phyloP scores from a whole-genome alignment of 257 asterid species.

The Verbascum thapsus region DNA sequence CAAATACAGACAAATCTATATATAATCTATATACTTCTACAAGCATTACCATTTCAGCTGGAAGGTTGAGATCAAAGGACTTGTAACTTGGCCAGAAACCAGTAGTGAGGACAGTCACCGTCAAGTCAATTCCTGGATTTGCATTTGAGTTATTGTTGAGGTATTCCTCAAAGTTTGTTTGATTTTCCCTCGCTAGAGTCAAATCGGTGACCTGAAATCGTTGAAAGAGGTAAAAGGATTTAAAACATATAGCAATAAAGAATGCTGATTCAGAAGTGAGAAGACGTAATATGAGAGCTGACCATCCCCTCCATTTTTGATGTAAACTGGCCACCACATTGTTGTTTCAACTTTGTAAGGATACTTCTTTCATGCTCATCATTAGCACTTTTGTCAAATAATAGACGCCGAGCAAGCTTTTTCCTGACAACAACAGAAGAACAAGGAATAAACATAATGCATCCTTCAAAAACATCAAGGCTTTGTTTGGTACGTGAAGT shows the following conservation, averaged over 20 bases:
- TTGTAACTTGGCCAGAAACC: constrained; percentile 99
- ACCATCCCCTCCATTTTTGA: constrained; percentile 99
- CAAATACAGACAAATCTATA: not conserved
- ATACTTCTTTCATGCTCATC: constrained; percentile 98
- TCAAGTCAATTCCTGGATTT: constrained; percentile 89
- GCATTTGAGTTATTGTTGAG: constrained; percentile 61
- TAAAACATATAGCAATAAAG: not conserved
- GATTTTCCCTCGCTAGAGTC: constrained; percentile 93
- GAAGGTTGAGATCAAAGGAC: constrained; percentile 94
- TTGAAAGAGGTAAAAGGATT: constrained; percentile 19
- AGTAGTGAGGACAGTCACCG: constrained; percentile 94
- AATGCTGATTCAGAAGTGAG: not conserved
- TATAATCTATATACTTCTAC: no score
- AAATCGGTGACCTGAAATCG: constrained; percentile 83
- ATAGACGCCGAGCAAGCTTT: constrained; percentile 87
- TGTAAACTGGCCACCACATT: constrained; percentile 98
- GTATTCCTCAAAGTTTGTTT: constrained; percentile 85
- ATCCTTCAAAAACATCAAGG: constrained; percentile 5
- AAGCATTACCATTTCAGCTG: constrained; percentile 84
- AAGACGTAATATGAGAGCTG: constrained; percentile 31
- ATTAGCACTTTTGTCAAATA: constrained; percentile 96
- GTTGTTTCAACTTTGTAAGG: constrained; percentile 92
- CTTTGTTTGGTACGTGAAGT: no score
- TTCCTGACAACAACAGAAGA: constrained; percentile 52
- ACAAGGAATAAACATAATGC: constrained; percentile 15